Base-by-base conservation (phyloP, 2,329 filamentous ascomycete species). In the Epichloe uncinata region DNA sequence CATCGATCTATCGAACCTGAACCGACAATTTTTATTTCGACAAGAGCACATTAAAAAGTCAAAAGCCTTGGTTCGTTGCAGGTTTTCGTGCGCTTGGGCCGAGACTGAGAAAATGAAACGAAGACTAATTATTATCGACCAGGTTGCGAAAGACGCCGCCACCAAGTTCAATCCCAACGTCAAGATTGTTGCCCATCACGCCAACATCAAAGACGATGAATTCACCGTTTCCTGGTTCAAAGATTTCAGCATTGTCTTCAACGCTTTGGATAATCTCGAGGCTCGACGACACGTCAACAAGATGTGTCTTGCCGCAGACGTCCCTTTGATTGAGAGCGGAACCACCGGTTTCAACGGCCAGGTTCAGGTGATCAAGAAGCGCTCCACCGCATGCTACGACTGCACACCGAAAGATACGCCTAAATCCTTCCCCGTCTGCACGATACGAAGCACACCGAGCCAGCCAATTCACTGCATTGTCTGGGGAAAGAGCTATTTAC, bases 401-500 rank as follows among this genome's bases (percentile, higher is more conserved):
- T 98, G 93, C 70, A 85, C 82, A 13, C 78, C 82, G 2, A 98
- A 98, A 66, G 85, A 91, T 53, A 81, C 85, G 2, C 91, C 91
- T 5, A 97, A 95, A 65, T 85, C 85, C 1, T 97, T 94, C 61
- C 90, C 93, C 2, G 90, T 97, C 41, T 98, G 93, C 70, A 98
- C 93, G 1, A 97, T 98, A 59, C 81, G 93, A 64, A 96, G 88
- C 65, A 98, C 90, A 0, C 93, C 93, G 0, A 95, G 86, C 56
- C 91, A 97, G 60, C 87, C 91, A 0, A 97, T 98, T 42, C 93
- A 98, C 68, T 97, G 93, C 70, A 98, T 98, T 54, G 91, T 98
- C 2, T 98, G 93, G 93, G 91, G 80, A 18, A 98, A 97, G 70
- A 95, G 89, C 64, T 98, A 97, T 65, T 75, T 98, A 8, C 78